Percentiles rank a stretch among this genome's conserved stretches.
Evolutionary conservation across 2,329 filamentous ascomycete genomes (phyloP).

Genomic region (Amauroascus verrucosus): DNA sequence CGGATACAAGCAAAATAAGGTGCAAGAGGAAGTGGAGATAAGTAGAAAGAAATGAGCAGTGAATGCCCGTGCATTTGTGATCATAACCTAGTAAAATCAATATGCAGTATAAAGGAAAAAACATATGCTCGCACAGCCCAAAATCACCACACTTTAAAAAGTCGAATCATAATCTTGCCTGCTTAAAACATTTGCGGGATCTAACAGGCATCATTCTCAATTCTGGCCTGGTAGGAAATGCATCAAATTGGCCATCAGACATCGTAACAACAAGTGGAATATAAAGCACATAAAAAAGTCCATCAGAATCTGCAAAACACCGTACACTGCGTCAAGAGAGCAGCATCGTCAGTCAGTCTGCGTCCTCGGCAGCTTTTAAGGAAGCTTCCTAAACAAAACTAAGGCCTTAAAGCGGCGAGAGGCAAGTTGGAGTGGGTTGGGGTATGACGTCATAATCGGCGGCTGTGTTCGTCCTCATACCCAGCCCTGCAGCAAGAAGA

Average conservation of each 20-base stretch:
- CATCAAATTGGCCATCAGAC: neutral
- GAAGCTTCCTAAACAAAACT: too few relatives aligned
- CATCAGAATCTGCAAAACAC: neutral
- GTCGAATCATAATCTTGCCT: too few relatives aligned
- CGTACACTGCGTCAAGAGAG: neutral
- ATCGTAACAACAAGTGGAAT: neutral
- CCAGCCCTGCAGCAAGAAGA: neutral
- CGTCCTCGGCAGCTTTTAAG: too few relatives aligned
- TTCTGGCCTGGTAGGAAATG: neutral
- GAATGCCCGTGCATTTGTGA: too few relatives aligned
- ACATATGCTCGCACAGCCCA: too few relatives aligned
- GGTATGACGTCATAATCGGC: constrained; percentile 1
- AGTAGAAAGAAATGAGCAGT: too few relatives aligned
- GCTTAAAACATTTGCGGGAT: neutral
- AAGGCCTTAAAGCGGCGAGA: neutral
- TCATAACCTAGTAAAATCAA: too few relatives aligned
- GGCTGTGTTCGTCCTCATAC: neutral
- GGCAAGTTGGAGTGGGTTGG: neutral
- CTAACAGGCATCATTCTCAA: neutral
- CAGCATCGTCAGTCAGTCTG: too few relatives aligned
- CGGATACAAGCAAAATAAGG: too few relatives aligned
- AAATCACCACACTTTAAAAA: too few relatives aligned
- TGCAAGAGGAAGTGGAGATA: too few relatives aligned
- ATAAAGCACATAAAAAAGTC: neutral
- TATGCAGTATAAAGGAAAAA: too few relatives aligned